Conservation (phyloP, 768 basidiomycete species). For the Lactarius hatsudake region DNA sequence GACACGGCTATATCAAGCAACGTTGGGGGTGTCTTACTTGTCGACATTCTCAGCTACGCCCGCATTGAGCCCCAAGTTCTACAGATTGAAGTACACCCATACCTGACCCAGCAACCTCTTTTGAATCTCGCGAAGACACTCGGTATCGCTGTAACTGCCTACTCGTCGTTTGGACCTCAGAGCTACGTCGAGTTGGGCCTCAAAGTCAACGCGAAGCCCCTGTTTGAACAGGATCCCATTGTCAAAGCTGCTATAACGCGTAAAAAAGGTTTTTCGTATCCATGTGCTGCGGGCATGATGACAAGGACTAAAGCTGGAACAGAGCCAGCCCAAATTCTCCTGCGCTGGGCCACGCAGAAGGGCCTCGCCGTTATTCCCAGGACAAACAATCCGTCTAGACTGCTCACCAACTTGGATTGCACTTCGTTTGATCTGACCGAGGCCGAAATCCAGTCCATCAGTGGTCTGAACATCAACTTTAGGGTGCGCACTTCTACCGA, state of each 20-base stretch:
- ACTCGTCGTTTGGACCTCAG: constrained; percentile 54
- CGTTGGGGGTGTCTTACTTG: constrained; percentile 64
- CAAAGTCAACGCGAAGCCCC: constrained; percentile 44
- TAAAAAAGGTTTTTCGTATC: constrained; percentile 47
- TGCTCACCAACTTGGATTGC: constrained; percentile 47
- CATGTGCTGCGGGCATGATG: not conserved
- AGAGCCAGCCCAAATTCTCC: constrained; percentile 45
- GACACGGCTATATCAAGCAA: constrained; percentile 47
- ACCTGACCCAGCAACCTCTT: constrained; percentile 48
- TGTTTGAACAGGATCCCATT: constrained; percentile 52
- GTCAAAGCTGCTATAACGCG: constrained; percentile 46
- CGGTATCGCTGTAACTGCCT: constrained; percentile 52
- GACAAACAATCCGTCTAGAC: constrained; percentile 39
- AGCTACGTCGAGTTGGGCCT: constrained; percentile 65
- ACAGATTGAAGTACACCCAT: constrained; percentile 61
- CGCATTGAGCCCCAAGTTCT: constrained; percentile 56
- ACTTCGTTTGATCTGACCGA: constrained; percentile 49
- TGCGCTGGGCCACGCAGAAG: constrained; percentile 50
- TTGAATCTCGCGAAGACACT: constrained; percentile 44
- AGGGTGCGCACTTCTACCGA: constrained; percentile 46
- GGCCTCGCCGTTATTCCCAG: constrained; percentile 52
- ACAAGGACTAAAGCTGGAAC: not conserved
- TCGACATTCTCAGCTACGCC: constrained; percentile 79
- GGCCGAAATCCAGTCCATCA: constrained; percentile 58
- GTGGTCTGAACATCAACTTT: constrained; percentile 56